Base-by-base conservation (phyloP, 495 filamentous ascomycete genomes). In the Aspergillus panamensis region DNA sequence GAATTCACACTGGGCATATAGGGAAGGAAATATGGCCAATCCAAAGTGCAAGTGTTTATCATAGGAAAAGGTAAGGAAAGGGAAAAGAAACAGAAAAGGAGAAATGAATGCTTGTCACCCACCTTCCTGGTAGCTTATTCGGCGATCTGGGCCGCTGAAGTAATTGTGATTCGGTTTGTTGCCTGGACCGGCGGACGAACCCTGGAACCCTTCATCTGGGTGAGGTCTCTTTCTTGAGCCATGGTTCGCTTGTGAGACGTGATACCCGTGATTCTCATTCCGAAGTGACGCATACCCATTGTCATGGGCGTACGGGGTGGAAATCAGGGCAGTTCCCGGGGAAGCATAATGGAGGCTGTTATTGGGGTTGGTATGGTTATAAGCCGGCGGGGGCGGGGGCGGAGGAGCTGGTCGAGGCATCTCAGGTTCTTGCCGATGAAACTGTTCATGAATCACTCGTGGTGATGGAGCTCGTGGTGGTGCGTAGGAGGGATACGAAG, bases 121-220 rank as follows among this genome's bases (percentile, higher is more conserved):
- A 77, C 73, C 68, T 67, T 72, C 69, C 35, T 60, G 66, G 59
- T 64, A 62, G n/a, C 58, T 44, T 42, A 54, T 47, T 47, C 53
- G 61, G 39, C 58, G 55, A 37, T 61, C 52, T 13, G 58, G 70
- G 17, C 42, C 59, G 60, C 49, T 71, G 67, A 16, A 64, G 31
- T 44, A 42, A 57, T 56, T 55, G 43, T 30, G 43, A 56, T 59
- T 55, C 37, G 43, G 39, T 33, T 50, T 58, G n/a, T 49, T 65
- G 32, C 65, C 55, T 52, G 66, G 62, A 48, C 63, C 57, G 33
- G 66, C 61, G 55, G 73, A 60, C 45, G 50, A 44, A 16, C 69
- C 53, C 62, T 53, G 63, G 40, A 42, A 57, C 43, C 25, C 59
- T 57, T 59, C 25, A 48, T 62, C 59, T 31, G 39, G 51, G 55